Evolutionary conservation across 2,329 filamentous ascomycete genomes (phyloP).

Genomic region (Fusarium odoratissimum): DNA sequence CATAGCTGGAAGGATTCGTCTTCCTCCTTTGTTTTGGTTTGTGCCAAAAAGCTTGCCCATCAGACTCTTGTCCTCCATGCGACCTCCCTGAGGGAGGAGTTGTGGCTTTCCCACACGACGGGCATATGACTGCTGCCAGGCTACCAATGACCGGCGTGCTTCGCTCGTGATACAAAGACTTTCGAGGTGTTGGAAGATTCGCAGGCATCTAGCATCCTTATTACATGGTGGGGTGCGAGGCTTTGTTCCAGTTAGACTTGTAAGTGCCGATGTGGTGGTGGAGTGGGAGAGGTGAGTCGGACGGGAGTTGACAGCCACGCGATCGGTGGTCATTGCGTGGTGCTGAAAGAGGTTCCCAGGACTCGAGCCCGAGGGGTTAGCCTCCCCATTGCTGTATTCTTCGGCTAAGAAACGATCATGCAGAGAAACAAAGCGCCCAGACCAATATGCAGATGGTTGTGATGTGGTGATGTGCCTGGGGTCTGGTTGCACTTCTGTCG

Average conservation of each 20-base stretch:
- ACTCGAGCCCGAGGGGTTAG: neutral
- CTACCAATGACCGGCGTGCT: slow-evolving; percentile 59
- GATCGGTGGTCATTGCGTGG: slow-evolving; percentile 28
- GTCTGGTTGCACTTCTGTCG: slow-evolving; percentile 31
- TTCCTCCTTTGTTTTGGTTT: slow-evolving; percentile 31
- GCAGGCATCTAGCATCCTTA: slow-evolving; percentile 57
- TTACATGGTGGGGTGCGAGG: slow-evolving; percentile 8
- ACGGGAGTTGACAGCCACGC: slow-evolving; percentile 29
- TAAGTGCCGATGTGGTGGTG: slow-evolving; percentile 49
- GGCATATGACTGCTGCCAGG: slow-evolving; percentile 64
- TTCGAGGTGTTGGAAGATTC: slow-evolving; percentile 61
- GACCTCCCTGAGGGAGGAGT: slow-evolving; percentile 55
- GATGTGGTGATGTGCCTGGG: slow-evolving; percentile 53
- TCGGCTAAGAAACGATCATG: slow-evolving; percentile 59
- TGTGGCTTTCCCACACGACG: slow-evolving; percentile 51
- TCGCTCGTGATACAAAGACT: slow-evolving; percentile 59
- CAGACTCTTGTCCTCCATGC: slow-evolving; percentile 46
- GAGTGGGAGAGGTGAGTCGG: slow-evolving; percentile 48
- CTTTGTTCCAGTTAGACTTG: slow-evolving; percentile 35
- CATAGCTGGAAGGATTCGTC: slow-evolving; percentile 36
- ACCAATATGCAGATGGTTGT: slow-evolving; percentile 68
- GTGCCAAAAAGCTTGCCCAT: slow-evolving; percentile 47
- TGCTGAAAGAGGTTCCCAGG: neutral
- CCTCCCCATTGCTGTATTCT: slow-evolving; percentile 34
- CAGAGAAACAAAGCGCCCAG: slow-evolving; percentile 68